Evolutionary conservation across 2,329 filamentous ascomycete species (phyloP).

Genomic region (Xylaria digitata): DNA sequence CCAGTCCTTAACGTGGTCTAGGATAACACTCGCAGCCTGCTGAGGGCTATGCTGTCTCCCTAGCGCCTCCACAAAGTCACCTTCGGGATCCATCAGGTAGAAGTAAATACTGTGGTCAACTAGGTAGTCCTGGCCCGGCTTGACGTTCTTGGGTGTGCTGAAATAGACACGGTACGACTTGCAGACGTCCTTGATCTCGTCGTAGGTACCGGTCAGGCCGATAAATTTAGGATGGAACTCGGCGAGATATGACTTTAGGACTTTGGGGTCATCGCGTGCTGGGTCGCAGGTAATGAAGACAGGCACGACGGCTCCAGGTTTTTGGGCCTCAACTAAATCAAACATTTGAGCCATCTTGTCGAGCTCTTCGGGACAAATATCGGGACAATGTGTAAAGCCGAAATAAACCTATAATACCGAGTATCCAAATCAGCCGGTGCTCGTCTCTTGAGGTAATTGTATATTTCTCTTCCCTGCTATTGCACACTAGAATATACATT

Average conservation of each 20-base stretch:
- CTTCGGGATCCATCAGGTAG: slow-evolving; percentile 98
- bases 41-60: slow-evolving; percentile 94
- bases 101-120: slow-evolving; percentile 99
- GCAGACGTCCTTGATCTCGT: slow-evolving; percentile 92
- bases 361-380: slow-evolving; percentile 98
- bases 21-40: slow-evolving; percentile 83
- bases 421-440: slow-evolving; percentile 13
- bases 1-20: slow-evolving; percentile 82
- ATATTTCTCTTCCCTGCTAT: not conserved
- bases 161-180: slow-evolving; percentile 98
- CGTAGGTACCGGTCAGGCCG: slow-evolving; percentile 91
- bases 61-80: slow-evolving; percentile 97
- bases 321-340: slow-evolving; percentile 71
- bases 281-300: slow-evolving; percentile 98
- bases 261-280: slow-evolving; percentile 85
- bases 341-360: slow-evolving; percentile 99
- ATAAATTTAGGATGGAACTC: slow-evolving; percentile 92
- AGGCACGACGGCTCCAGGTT: slow-evolving; percentile 70
- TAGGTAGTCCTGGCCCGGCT: slow-evolving; percentile 94
- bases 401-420: slow-evolving; percentile 82
- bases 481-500: no score
- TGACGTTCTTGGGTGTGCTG: slow-evolving; percentile 86
- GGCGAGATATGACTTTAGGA: slow-evolving; percentile 84
- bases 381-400: slow-evolving; percentile 96
- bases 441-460: not conserved